phyloP scores from a whole-genome alignment of 2,329 filamentous ascomycete genomes.

The Pezicula neosporulosa region DNA sequence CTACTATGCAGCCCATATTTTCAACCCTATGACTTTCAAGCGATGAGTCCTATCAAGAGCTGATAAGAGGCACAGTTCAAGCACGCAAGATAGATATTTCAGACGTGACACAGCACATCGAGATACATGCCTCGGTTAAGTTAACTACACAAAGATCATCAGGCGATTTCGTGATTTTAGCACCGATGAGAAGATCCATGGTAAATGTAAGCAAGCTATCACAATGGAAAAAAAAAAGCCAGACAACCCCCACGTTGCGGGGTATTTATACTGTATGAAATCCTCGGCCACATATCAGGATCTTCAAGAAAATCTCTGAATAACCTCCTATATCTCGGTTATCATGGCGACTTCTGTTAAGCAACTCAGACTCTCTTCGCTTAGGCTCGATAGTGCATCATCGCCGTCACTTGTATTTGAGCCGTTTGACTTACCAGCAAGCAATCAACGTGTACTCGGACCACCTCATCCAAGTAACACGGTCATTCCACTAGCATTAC shows the following conservation, averaged over 20 bases:
- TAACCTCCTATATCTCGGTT: background rate
- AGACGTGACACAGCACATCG: no score
- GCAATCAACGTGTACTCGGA: constrained; percentile 38
- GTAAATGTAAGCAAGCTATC: background rate
- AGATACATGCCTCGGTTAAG: no score
- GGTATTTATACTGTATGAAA: background rate
- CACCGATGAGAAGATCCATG: constrained; percentile 3
- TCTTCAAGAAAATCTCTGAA: background rate
- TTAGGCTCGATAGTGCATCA: constrained; percentile 18
- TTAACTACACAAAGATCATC: background rate
- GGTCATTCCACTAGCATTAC: constrained; percentile 36
- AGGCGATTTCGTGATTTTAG: constrained; percentile 2
- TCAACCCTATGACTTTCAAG: no score
- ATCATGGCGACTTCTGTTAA: constrained; percentile 1
- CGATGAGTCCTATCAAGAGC: no score
- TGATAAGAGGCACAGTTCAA: no score
- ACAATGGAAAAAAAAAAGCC: no score
- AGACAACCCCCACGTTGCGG: background rate
- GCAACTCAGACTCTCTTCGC: constrained; percentile 2
- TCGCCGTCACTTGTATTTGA: constrained; percentile 27
- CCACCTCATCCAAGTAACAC: constrained; percentile 34
- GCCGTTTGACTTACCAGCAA: constrained; percentile 34
- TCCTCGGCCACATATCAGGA: background rate
- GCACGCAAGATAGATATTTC: no score
- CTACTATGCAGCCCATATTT: no score